Conservation (phyloP, 257 asterid species). For the Lithospermum erythrorhizon region DNA sequence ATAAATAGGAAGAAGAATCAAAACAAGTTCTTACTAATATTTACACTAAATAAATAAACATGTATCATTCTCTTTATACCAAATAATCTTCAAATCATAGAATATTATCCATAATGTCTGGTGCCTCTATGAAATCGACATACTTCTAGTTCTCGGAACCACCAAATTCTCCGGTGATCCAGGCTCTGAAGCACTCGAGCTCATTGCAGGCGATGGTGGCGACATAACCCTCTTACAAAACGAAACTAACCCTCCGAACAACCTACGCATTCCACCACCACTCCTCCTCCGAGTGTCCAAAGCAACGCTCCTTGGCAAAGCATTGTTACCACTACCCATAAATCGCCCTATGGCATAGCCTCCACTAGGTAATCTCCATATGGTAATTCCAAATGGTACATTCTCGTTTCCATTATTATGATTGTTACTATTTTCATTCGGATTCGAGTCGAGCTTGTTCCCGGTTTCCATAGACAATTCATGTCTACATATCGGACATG, state of each 20-base stretch:
- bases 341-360: slow-evolving; percentile 66
- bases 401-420: background rate
- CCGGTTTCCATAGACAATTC: slow-evolving; percentile 13
- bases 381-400: slow-evolving; percentile 46
- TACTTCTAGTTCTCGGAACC: background rate
- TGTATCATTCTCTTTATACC: no score
- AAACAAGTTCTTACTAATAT: background rate
- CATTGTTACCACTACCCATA: slow-evolving; percentile 30
- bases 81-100: no score
- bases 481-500: slow-evolving; percentile 70
- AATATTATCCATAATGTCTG: no score
- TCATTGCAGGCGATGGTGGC: background rate
- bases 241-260: slow-evolving; percentile 37
- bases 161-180: background rate
- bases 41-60: background rate
- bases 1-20: no score
- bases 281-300: slow-evolving; percentile 48
- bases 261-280: slow-evolving; percentile 32
- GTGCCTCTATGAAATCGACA: background rate
- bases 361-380: slow-evolving; percentile 72
- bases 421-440: no score
- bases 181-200: background rate
- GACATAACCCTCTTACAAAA: slow-evolving; percentile 37
- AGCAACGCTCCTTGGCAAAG: slow-evolving; percentile 33
- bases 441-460: no score